These are phyloP conservation scores for Poa annua DNA, from an alignment of 176 grass and related monocot genomes.

Conservation along the genomic window DNA sequence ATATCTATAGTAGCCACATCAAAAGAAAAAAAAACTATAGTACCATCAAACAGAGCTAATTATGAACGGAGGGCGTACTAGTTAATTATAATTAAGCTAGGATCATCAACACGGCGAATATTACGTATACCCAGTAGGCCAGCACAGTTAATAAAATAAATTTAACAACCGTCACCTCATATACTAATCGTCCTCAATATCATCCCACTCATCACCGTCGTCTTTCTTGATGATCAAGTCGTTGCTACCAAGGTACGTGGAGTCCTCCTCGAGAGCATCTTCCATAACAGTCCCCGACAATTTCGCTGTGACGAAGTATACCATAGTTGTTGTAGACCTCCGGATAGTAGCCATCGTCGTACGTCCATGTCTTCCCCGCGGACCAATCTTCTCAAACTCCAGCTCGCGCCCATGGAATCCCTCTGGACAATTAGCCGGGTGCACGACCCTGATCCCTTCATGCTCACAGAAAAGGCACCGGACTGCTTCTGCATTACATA, in stretches of 20 bases:
- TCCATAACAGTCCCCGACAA: background rate
- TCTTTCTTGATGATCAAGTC: background rate
- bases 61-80: too few relatives aligned
- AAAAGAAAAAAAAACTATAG: too few relatives aligned
- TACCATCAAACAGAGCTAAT: too few relatives aligned
- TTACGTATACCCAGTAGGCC: background rate
- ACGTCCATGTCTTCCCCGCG: background rate
- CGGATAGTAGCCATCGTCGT: background rate
- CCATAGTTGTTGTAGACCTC: background rate
- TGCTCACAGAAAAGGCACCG: too few relatives aligned
- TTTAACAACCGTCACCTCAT: background rate
- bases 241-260: background rate
- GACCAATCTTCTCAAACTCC: conserved; percentile 6
- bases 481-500: background rate
- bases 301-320: background rate
- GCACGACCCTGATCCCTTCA: conserved; percentile 9
- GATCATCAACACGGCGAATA: background rate
- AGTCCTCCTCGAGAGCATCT: background rate
- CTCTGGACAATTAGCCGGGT: background rate
- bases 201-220: background rate
- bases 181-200: background rate
- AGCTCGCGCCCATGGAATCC: background rate
- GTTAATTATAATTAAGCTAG: too few relatives aligned
- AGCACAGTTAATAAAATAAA: background rate
- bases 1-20: too few relatives aligned